These are phyloP conservation scores for Podila horticola DNA, from an alignment of 192 early-diverging fungal genomes.

Conservation along the genomic window DNA sequence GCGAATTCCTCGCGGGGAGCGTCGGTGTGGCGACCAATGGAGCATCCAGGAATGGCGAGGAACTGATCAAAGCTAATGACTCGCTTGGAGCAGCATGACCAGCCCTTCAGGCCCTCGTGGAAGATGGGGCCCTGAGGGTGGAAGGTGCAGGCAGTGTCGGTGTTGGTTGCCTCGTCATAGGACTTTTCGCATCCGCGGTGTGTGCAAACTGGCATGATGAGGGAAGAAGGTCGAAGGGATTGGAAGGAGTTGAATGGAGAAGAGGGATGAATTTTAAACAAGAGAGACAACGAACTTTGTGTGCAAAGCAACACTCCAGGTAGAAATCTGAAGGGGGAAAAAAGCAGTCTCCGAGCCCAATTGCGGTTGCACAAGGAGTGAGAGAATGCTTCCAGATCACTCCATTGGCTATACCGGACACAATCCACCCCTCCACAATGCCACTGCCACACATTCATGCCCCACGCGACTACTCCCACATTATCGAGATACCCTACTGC, in stretches of 20 bases:
- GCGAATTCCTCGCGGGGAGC: conserved; percentile 35
- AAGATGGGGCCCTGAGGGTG: conserved; percentile 93
- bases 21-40: conserved; percentile 74
- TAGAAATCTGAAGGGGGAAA: background rate
- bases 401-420: background rate
- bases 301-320: background rate
- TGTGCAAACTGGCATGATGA: conserved; percentile 69
- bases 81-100: conserved; percentile 93
- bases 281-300: background rate
- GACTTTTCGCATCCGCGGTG: conserved; percentile 89
- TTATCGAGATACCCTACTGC: conserved; percentile 45
- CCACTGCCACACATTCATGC: conserved; percentile 10
- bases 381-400: background rate
- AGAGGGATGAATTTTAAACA: conserved; percentile 3
- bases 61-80: conserved; percentile 95
- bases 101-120: conserved; percentile 96
- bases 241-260: background rate
- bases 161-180: conserved; percentile 80
- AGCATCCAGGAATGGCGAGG: conserved; percentile 88
- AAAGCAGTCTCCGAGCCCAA: background rate
- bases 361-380: background rate
- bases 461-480: conserved; percentile 27
- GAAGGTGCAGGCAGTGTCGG: conserved; percentile 83
- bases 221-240: background rate
- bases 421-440: background rate